phyloP scores from a whole-genome alignment of 202 grass and related monocot genomes.

The Setaria viridis region DNA sequence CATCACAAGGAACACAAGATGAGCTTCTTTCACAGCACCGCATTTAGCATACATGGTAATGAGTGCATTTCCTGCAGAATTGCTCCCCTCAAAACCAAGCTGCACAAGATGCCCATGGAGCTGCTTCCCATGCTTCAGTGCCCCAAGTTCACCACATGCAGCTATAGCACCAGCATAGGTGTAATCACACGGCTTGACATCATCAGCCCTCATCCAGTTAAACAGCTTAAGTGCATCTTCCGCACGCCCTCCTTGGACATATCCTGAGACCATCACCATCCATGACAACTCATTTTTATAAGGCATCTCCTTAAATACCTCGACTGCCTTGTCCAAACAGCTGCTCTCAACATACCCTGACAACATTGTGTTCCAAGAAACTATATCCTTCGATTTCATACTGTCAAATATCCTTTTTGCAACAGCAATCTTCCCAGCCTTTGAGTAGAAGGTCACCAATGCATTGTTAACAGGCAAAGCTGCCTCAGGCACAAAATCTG shows the following conservation, averaged over 20 bases:
- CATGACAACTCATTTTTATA: constrained; percentile 84
- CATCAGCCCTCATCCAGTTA: constrained; percentile 64
- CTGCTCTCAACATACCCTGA: constrained; percentile 70
- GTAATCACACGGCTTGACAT: constrained; percentile 72
- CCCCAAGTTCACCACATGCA: constrained; percentile 81
- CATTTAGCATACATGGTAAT: constrained; percentile 96
- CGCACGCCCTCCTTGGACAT: constrained; percentile 69
- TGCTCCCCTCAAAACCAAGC: constrained; percentile 76
- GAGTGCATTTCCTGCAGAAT: constrained; percentile 86
- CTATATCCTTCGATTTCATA: constrained; percentile 71
- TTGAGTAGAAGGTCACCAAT: constrained; percentile 76
- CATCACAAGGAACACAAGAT: constrained; percentile 71
- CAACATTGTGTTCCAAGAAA: constrained; percentile 93
- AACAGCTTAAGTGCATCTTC: constrained; percentile 78
- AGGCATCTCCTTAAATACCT: constrained; percentile 73
- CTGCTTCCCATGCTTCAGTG: constrained; percentile 68
- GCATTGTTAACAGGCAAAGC: constrained; percentile 83
- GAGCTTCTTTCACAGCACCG: constrained; percentile 69
- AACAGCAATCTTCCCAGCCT: constrained; percentile 58
- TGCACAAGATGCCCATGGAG: constrained; percentile 79
- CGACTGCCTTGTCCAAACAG: constrained; percentile 55
- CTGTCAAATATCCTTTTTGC: constrained; percentile 68
- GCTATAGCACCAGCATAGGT: constrained; percentile 75
- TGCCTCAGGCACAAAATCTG: constrained; percentile 64
- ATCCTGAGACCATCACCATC: constrained; percentile 94